These are phyloP conservation scores for Triticum dicoccoides DNA, from an alignment of 176 grass and related monocot species.

Conservation along the genomic window DNA sequence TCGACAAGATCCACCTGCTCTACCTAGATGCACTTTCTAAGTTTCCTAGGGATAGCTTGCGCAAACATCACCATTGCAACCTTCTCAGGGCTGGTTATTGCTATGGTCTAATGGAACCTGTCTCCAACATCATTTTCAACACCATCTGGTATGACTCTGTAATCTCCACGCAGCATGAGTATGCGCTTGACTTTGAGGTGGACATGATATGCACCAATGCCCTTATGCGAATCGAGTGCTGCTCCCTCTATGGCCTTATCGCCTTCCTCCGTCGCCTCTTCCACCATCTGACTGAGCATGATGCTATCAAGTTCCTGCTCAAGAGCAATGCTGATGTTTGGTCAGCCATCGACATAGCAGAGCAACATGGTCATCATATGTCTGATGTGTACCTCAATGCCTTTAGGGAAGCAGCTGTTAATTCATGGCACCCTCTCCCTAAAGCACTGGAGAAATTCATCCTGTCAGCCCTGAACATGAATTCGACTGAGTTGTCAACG, in stretches of 20 bases:
- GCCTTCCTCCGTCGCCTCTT: background rate
- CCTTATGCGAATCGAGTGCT: background rate
- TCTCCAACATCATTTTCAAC: too few species aligned
- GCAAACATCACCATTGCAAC: background rate
- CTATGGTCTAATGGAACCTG: background rate
- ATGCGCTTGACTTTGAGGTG: background rate
- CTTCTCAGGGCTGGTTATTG: background rate
- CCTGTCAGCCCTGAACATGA: background rate
- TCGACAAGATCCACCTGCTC: background rate
- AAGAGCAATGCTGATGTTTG: background rate
- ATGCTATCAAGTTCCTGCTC: background rate
- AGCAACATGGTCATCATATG: background rate
- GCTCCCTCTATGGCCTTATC: background rate
- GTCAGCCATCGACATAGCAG: background rate
- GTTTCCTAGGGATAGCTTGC: background rate
- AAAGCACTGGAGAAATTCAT: background rate
- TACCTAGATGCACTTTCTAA: background rate
- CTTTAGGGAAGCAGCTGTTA: background rate
- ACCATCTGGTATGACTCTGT: too few species aligned
- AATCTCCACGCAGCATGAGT: background rate
- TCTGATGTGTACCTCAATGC: background rate
- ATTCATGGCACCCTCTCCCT: conserved; percentile 2
- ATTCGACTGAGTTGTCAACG: background rate
- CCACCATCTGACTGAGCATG: background rate
- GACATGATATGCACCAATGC: background rate